Percentiles rank a stretch among this genome's conserved stretches.
These are phyloP conservation scores for Ustilaginoidea virens DNA, from an alignment of 2,329 filamentous ascomycete genomes.

Conservation along the genomic window DNA sequence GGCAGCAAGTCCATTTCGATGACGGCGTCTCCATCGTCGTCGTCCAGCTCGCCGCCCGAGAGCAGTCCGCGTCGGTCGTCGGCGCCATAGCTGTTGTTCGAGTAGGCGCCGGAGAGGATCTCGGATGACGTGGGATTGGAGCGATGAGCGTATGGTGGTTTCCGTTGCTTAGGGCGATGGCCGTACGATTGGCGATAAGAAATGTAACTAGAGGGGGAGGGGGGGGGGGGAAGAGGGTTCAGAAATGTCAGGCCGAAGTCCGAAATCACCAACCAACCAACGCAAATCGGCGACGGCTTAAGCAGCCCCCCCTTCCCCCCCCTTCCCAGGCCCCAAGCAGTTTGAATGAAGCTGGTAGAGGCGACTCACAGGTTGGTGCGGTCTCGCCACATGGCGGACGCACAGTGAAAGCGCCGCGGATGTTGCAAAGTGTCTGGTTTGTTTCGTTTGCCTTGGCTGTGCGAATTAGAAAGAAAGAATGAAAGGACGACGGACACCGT, in stretches of 20 bases:
- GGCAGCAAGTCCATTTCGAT: conserved; percentile 98
- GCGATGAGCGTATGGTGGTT: conserved; percentile 48
- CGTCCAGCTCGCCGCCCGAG: conserved; percentile 58
- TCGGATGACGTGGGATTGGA: conserved; percentile 30
- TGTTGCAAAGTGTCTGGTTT: no score
- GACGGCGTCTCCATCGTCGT: conserved; percentile 80
- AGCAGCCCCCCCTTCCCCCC: no score
- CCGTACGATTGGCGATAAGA: conserved; percentile 98
- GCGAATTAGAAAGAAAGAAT: no score
- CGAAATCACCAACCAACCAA: no score
- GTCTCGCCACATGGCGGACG: conserved; percentile 91
- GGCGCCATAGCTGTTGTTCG: conserved; percentile 27
- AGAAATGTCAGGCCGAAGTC: not conserved
- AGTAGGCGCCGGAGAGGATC: conserved; percentile 43
- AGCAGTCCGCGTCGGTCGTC: conserved; percentile 65
- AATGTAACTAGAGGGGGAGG: conserved; percentile 56
- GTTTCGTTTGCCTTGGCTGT: no score
- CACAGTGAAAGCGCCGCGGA: conserved; percentile 14
- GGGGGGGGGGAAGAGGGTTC: not conserved
- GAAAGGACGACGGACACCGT: no score
- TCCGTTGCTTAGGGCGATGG: conserved; percentile 82
- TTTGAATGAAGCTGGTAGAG: conserved; percentile 9
- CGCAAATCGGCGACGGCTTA: no score
- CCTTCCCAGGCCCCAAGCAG: no score
- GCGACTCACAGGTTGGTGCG: conserved; percentile 95